Base-by-base conservation (phyloP, 805 yeast species). In the Cyberlindnera euphorbiae region DNA sequence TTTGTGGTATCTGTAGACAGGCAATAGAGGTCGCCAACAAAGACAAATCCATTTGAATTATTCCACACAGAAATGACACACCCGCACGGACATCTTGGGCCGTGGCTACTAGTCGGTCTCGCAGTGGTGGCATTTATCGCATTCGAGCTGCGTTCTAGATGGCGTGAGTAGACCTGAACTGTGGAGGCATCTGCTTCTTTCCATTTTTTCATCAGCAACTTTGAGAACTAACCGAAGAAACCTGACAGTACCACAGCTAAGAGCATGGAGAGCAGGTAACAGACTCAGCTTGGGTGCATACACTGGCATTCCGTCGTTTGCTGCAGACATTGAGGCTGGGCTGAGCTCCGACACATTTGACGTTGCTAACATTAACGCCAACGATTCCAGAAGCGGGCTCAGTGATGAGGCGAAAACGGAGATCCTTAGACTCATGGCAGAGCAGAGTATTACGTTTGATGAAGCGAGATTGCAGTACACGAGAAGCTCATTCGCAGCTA, bases 381-480 rank as follows among this genome's bases (percentile, higher is more conserved):
- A 56, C 16, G 95, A 84, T 49, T 27, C 62, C 2, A 69, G 94
- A 36, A 49, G 59, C n/a, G 93, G 93, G 0, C 62, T 84, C 24
- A 77, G 75, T 52, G 75, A 66, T 26, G 51, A 39, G 6, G 73
- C 83, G 2, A 79, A 77, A 55, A 48, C 49, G 13, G 69, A 62
- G 36, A 74, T 84, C 3, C 62, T 64, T 39, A 43, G 56, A 19
- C 62, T 82, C 7, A 84, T 84, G 93, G 52, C 64, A 6, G 50
- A 55, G 6, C 59, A 70, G 12, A 54, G 63, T 24, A 43, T 82
- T 19, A 50, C 72, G 1, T 84, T 84, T 53, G 94, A 84, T 54
- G 75, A 75, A 28, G 94, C 95, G 1, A 64, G 95, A 42, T 55
- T 73, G 4, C 50, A 66, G 36, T 79, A 71, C 50, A 69, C 75